Evolutionary conservation across 2,329 filamentous ascomycete species (phyloP).

Genomic region (Scedosporium aurantiacum): DNA sequence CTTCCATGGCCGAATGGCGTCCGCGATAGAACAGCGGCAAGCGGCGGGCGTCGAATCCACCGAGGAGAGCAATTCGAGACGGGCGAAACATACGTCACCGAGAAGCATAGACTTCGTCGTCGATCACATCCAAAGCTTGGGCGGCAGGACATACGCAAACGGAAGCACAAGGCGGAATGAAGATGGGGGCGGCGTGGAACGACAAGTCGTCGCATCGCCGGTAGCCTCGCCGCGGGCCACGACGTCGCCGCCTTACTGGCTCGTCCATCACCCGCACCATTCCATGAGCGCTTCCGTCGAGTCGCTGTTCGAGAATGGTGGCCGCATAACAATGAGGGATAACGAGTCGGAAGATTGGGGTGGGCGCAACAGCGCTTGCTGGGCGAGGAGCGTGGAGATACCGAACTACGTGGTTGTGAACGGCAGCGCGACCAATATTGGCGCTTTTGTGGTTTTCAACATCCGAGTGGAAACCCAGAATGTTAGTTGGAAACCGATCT

Average conservation of each 20-base stretch:
- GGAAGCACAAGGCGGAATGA: background rate
- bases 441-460: slow-evolving; percentile 95
- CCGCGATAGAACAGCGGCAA: background rate
- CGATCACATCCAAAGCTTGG: background rate
- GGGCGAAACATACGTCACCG: background rate
- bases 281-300: background rate
- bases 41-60: background rate
- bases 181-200: background rate
- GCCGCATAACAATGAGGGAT: slow-evolving; percentile 50
- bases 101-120: background rate
- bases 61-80: background rate
- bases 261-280: background rate
- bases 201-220: background rate
- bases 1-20: background rate
- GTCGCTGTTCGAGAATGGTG: slow-evolving; percentile 15
- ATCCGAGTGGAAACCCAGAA: slow-evolving; percentile 77
- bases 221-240: background rate
- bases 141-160: background rate
- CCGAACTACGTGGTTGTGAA: slow-evolving; percentile 46
- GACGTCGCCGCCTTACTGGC: slow-evolving; percentile 4
- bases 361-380: slow-evolving; percentile 46
- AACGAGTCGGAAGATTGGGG: slow-evolving; percentile 44
- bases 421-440: slow-evolving; percentile 46
- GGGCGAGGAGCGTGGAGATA: slow-evolving; percentile 53
- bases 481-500: slow-evolving; percentile 36